A percentile compares a stretch with the other conserved stretches of the same genome.
Evolutionary conservation across 2,329 filamentous ascomycete species (phyloP).

Genomic region (Pseudocercospora fuligena): DNA sequence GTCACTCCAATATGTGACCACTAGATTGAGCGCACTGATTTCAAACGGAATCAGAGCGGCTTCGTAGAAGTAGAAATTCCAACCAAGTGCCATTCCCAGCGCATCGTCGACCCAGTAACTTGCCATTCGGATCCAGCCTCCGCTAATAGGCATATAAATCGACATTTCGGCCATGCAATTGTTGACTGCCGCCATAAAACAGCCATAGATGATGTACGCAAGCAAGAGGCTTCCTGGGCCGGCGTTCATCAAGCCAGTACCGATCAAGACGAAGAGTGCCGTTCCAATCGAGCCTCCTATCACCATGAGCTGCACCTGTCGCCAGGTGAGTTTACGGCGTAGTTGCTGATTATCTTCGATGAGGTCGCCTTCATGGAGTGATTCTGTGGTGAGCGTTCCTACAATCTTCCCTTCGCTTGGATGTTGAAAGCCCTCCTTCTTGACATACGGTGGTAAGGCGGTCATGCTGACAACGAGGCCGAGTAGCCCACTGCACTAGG

Average conservation of each 20-base stretch:
- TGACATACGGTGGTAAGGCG: too few relatives aligned
- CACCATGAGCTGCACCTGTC: constrained; percentile 53
- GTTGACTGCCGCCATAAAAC: neutral
- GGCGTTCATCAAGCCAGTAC: constrained; percentile 51
- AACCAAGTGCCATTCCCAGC: neutral
- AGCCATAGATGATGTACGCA: constrained; percentile 45
- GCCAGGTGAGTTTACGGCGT: constrained; percentile 60
- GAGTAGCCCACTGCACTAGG: too few relatives aligned
- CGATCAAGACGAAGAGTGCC: constrained; percentile 58
- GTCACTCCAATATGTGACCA: neutral
- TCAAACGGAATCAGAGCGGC: neutral
- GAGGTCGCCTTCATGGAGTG: too few relatives aligned
- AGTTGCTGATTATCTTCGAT: too few relatives aligned
- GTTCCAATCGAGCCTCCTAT: constrained; percentile 48
- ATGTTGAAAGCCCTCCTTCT: too few relatives aligned
- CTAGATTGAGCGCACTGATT: neutral
- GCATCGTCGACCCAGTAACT: neutral
- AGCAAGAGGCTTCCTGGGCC: constrained; percentile 55
- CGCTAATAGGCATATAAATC: neutral
- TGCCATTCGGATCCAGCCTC: neutral
- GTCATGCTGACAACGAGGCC: too few relatives aligned
- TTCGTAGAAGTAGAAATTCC: neutral
- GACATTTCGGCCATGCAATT: neutral
- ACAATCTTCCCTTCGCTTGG: too few relatives aligned
- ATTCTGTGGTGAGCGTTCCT: too few relatives aligned